Percentiles rank a stretch among this genome's conserved stretches.
phyloP scores from a whole-genome alignment of 1,284 basidiomycete species.

The Coriolopsis trogii region DNA sequence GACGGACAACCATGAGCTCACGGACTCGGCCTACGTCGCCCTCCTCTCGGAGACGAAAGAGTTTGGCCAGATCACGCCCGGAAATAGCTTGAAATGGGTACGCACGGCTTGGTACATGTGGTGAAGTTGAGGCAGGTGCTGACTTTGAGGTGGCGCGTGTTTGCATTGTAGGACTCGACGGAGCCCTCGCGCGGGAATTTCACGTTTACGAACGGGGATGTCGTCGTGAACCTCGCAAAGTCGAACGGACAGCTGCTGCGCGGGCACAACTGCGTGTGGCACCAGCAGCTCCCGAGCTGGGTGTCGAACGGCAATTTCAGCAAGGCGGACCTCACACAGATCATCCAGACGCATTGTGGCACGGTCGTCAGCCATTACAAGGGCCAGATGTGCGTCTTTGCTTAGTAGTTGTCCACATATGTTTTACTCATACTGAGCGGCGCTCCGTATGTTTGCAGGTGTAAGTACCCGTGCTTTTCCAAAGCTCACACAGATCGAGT shows the following conservation, averaged over 20 bases:
- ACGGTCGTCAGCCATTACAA: conserved; percentile 53
- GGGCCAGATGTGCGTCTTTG: conserved; percentile 44
- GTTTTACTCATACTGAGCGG: too few relatives aligned
- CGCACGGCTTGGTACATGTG: conserved; percentile 2
- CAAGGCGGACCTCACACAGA: conserved; percentile 43
- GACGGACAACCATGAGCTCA: conserved; percentile 58
- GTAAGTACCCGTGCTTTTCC: conserved; percentile 22
- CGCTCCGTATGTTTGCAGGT: conserved; percentile 17
- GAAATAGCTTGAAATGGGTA: conserved; percentile 63
- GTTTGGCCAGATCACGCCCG: conserved; percentile 56
- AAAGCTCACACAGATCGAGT: background rate
- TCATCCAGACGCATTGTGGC: conserved; percentile 50
- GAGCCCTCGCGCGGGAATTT: conserved; percentile 53
- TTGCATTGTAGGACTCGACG: conserved; percentile 46
- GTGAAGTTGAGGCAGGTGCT: background rate
- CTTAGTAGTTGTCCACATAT: too few relatives aligned
- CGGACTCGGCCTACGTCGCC: conserved; percentile 46
- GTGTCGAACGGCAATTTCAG: conserved; percentile 47
- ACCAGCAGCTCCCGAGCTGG: conserved; percentile 58
- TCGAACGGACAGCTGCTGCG: conserved; percentile 43
- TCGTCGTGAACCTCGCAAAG: conserved; percentile 48
- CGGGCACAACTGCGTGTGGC: conserved; percentile 57
- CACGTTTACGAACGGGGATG: conserved; percentile 49
- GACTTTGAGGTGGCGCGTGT: background rate
- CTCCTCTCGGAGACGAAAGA: conserved; percentile 45